phyloP scores from a whole-genome alignment of 768 basidiomycete genomes.

The Boletus reticulatus region DNA sequence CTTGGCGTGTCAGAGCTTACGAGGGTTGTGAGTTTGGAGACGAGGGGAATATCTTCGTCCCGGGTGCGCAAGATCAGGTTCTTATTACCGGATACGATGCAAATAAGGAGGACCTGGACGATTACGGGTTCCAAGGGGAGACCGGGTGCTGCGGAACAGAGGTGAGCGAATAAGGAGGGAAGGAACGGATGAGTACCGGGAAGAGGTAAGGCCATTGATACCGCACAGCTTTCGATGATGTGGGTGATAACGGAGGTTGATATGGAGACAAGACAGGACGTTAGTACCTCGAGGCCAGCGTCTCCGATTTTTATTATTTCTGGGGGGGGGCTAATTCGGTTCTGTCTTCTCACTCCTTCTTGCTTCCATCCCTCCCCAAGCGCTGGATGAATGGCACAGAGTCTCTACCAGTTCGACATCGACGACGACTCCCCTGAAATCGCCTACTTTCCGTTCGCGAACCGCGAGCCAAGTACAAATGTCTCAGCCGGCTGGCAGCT shows the following conservation, averaged over 20 bases:
- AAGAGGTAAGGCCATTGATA: slow-evolving; percentile 22
- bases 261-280: slow-evolving; percentile 27
- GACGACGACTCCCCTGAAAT: slow-evolving; percentile 69
- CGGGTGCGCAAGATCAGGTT: slow-evolving; percentile 63
- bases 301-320: slow-evolving; percentile 8
- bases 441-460: slow-evolving; percentile 57
- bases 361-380: slow-evolving; percentile 4
- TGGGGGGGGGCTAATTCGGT: not conserved
- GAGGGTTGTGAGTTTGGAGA: slow-evolving; percentile 55
- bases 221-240: not conserved
- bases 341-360: slow-evolving; percentile 10
- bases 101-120: slow-evolving; percentile 64
- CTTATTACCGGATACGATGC: slow-evolving; percentile 58
- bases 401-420: slow-evolving; percentile 41
- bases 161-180: slow-evolving; percentile 45
- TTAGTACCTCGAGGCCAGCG: slow-evolving; percentile 31
- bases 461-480: slow-evolving; percentile 50
- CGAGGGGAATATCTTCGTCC: slow-evolving; percentile 61
- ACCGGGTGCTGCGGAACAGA: slow-evolving; percentile 43
- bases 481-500: slow-evolving; percentile 67
- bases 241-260: slow-evolving; percentile 12
- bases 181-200: slow-evolving; percentile 48
- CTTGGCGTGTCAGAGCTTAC: slow-evolving; percentile 35
- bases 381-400: slow-evolving; percentile 35
- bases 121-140: slow-evolving; percentile 62